Evolutionary conservation across 257 asterid species (phyloP), one percentile per base, ranked within the genome.

Genomic region (Hygrophila difformis): DNA sequence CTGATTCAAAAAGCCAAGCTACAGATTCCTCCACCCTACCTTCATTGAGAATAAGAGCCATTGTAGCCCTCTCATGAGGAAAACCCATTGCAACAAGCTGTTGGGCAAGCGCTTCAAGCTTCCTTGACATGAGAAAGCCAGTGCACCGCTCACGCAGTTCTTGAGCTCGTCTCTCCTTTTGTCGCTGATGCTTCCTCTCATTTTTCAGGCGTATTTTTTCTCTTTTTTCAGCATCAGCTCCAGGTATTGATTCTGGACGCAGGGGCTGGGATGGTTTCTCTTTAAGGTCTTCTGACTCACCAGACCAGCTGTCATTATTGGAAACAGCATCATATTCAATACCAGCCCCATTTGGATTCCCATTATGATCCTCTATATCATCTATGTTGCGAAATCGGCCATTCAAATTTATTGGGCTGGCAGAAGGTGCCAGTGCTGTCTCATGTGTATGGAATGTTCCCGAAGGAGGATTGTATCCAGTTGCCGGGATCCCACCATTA

Each of bases 31-130:
- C 94, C 47, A 83, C 82, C 49, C 70, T 71, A 47, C 94, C 94
- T 65, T 82, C 94, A 47, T 82, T 82, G 53, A 63, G 61, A 58
- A 82, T 82, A 44, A 82, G 87, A 55, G 94, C 92, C 92, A 83
- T 79, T 1, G 84, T 83, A 0, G 92, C 78, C 51, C 67, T 66
- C 58, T 83, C 94, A 6, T 42, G 74, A 47, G 94, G 62, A 69
- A 79, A 79, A 5, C 94, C 94, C 94, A 83, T 83, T 12, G 80
- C 72, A 15, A 83, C 84, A 29, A 83, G 78, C 72, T 83, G 84
- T 43, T 72, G 73, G 13, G 91, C 76, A 17, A 82, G 73, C 2
- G 70, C 61, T 69, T 82, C 91, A 18, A 82, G 71, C 74, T 83
- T 83, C 57, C 92, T 66, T 6, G 94, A 83, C 94, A 79, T 83